These are phyloP conservation scores for Wickerhamiella vanderwaltii DNA, from an alignment of 805 yeast genomes.

Conservation along the genomic window DNA sequence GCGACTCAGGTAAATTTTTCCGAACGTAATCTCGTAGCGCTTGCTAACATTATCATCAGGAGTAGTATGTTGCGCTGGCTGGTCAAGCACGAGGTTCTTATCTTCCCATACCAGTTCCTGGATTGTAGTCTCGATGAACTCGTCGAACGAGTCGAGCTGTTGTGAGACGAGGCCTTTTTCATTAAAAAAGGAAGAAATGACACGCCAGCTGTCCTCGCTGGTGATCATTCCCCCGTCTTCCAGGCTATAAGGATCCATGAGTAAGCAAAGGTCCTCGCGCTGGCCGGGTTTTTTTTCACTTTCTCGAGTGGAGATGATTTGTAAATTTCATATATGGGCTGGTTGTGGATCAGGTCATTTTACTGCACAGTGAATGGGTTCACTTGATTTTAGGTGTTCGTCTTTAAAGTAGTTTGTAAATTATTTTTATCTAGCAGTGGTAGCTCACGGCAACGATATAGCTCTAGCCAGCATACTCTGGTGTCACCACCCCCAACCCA, in stretches of 20 bases:
- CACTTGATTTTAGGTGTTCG: too few species aligned
- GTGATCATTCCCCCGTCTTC: conserved; percentile 69
- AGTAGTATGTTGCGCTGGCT: conserved; percentile 93
- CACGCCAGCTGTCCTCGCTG: conserved; percentile 99
- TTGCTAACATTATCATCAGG: conserved; percentile 82
- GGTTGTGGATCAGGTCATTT: too few species aligned
- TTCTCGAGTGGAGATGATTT: too few species aligned
- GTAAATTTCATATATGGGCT: too few species aligned
- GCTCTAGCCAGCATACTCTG: too few species aligned
- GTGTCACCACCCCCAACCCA: too few species aligned
- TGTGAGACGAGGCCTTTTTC: conserved; percentile 96
- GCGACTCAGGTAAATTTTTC: conserved; percentile 88
- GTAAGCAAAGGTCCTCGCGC: too few species aligned
- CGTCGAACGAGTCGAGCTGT: conserved; percentile 96
- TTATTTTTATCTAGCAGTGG: too few species aligned
- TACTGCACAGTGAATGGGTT: too few species aligned
- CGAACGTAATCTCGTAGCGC: conserved; percentile 93
- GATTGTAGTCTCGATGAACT: conserved; percentile 89
- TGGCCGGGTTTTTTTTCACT: too few species aligned
- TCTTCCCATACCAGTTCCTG: conserved; percentile 97
- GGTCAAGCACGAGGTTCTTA: conserved; percentile 84
- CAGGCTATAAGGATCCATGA: conserved; percentile 36
- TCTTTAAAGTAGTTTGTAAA: too few species aligned
- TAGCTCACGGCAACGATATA: too few species aligned
- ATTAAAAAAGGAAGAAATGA: conserved; percentile 88